A percentile compares a stretch with the other conserved stretches of the same genome.
Evolutionary conservation across 768 basidiomycete genomes (phyloP).

Genomic region (Astraeus odoratus): DNA sequence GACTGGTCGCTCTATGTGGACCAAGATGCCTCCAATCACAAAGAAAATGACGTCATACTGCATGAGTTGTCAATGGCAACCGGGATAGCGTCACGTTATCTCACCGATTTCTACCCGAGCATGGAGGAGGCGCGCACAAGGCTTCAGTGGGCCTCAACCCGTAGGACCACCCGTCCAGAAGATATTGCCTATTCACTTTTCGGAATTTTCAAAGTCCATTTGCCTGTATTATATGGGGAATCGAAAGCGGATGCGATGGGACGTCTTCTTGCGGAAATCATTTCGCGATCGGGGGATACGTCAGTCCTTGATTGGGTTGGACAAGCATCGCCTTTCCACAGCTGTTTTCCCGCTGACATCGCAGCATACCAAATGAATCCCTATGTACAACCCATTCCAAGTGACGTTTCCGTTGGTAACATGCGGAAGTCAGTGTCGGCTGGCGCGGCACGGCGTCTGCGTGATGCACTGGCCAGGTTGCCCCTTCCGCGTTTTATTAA

Average conservation of each 20-base stretch:
- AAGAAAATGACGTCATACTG: not conserved
- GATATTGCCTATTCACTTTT: constrained; percentile 4
- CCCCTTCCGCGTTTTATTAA: too few relatives aligned
- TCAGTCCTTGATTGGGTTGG: not conserved
- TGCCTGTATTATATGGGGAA: not conserved
- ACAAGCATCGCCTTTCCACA: not conserved
- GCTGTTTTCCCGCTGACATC: too few relatives aligned
- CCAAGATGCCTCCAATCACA: not conserved
- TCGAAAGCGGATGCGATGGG: not conserved
- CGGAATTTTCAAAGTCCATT: constrained; percentile 2
- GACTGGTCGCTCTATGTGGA: constrained; percentile 1
- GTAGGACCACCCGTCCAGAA: constrained; percentile 1
- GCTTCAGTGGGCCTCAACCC: constrained; percentile 1
- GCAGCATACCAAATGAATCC: too few relatives aligned
- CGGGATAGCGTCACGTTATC: not conserved
- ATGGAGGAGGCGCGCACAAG: constrained; percentile 1
- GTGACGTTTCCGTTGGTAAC: too few relatives aligned
- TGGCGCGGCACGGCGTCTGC: too few relatives aligned
- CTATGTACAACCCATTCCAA: too few relatives aligned
- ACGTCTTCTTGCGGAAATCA: too few relatives aligned
- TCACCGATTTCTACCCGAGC: constrained; percentile 1
- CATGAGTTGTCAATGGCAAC: not conserved
- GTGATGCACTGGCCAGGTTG: too few relatives aligned
- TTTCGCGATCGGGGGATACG: not conserved
- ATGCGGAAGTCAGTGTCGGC: too few relatives aligned